Conservation (phyloP, 306 rosid species). For the Mimosa pudica region DNA sequence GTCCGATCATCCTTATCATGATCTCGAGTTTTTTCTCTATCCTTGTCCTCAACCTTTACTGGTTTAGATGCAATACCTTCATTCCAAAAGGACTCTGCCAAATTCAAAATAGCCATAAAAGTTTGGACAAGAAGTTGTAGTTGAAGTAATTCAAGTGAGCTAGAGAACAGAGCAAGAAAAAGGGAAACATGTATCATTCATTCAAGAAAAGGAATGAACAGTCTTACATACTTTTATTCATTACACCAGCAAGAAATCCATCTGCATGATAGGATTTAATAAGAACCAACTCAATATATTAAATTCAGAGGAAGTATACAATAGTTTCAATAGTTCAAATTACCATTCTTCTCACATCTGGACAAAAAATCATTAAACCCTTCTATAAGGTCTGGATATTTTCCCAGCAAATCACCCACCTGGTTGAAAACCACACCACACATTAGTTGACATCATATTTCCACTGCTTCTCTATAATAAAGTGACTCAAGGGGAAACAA, state of each 20-base stretch:
- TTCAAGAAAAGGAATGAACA: conserved; percentile 35
- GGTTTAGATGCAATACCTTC: conserved; percentile 59
- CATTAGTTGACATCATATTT: conserved; percentile 31
- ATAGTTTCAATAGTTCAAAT: conserved; percentile 32
- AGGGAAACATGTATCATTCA: conserved; percentile 29
- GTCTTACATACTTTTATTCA: conserved; percentile 78
- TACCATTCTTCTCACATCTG: conserved; percentile 83
- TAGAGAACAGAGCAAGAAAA: conserved; percentile 35
- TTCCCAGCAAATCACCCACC: conserved; percentile 81
- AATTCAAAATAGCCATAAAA: conserved; percentile 28
- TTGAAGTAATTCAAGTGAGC: conserved; percentile 28
- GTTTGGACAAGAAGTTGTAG: conserved; percentile 20
- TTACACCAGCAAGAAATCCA: conserved; percentile 94
- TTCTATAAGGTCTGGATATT: conserved; percentile 73
- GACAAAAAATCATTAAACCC: conserved; percentile 79
- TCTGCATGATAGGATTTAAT: conserved; percentile 65
- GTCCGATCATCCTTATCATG: conserved; percentile 64
- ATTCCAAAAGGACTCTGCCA: conserved; percentile 74
- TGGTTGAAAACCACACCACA: conserved; percentile 36
- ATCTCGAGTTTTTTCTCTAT: conserved; percentile 54
- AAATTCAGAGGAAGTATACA: conserved; percentile 32
- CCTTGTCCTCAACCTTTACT: conserved; percentile 66
- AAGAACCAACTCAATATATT: conserved; percentile 40
- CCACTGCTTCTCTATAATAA: conserved; percentile 12
- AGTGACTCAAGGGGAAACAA: conserved; percentile 11